Evolutionary conservation across 257 asterid species (phyloP), one percentile per base, ranked within the genome.

Genomic region (Solanum corneliomulleri): DNA sequence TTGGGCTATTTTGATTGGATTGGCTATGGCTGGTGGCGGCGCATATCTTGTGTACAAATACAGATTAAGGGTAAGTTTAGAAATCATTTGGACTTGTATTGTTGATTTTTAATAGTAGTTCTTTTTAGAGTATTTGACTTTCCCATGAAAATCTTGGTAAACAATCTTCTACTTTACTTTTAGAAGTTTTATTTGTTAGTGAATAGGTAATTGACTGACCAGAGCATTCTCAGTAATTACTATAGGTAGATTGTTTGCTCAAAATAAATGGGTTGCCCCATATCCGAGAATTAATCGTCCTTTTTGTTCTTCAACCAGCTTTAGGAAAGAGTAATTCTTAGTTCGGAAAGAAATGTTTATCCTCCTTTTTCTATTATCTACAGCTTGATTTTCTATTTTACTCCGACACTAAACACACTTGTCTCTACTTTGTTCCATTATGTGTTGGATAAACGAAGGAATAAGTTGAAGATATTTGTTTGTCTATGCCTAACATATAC

Each of bases 21-120:
- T 96, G 87, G 95, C 89, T 74, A 82, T 93, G 89, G 94, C 92
- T 83, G 92, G 91, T 84, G 95, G 93, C 60, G 95, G 93, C 25
- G 93, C 93, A 4, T 96, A 94, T 90, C 89, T 95, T 18, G 88
- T 94, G 42, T 94, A 95, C 92, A 96, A 93, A 88, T 91, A 94
- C 86, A 90, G 98, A 66, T 83, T 92, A 88, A 92, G 97, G 94
- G 98, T 93, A 91, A 90, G 96, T 92, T 86, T 83, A 83, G 16
- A 45, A 70, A 7, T 47, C 87, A 12, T 27, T 14, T 1, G 23
- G 49, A 33, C 25, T 13, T 41, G 33, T 16, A 42, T 16, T 39
- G 66, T 31, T 66, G 42, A 41, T 84, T 84, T 3, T 9, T 31
- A 15, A 3, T 41, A 23, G 87, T 84, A 66, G 16, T 66, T 49